These are phyloP conservation scores for Sphagnurus paluster DNA, from an alignment of 1,284 basidiomycete species.

Conservation along the genomic window DNA sequence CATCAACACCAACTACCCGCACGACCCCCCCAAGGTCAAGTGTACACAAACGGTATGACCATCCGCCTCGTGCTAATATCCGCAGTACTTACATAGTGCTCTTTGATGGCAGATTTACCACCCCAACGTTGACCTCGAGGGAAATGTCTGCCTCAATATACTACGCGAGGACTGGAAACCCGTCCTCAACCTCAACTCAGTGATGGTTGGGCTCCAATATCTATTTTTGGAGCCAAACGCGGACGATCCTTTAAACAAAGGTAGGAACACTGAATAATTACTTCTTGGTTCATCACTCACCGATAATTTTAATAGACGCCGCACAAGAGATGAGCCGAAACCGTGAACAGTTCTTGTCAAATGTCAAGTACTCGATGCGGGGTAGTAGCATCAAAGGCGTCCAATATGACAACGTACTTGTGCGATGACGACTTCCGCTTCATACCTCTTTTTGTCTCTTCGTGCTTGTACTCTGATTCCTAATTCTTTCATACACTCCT, in stretches of 20 bases:
- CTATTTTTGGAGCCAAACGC: slow-evolving; percentile 98
- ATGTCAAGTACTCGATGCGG: slow-evolving; percentile 84
- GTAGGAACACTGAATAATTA: slow-evolving; percentile 43
- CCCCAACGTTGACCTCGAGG: slow-evolving; percentile 97
- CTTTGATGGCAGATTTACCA: slow-evolving; percentile 83
- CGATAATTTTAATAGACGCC: slow-evolving; percentile 65
- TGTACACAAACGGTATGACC: slow-evolving; percentile 86
- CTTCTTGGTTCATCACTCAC: slow-evolving; percentile 1
- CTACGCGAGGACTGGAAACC: slow-evolving; percentile 99
- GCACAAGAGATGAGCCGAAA: slow-evolving; percentile 89
- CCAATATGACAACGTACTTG: slow-evolving; percentile 75
- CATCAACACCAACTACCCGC: slow-evolving; percentile 98
- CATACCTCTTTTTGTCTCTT: slow-evolving; percentile 14
- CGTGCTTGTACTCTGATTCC: slow-evolving; percentile 9
- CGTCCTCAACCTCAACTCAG: slow-evolving; percentile 93
- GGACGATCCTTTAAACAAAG: slow-evolving; percentile 98
- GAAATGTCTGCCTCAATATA: slow-evolving; percentile 97
- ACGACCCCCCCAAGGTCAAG: slow-evolving; percentile 99
- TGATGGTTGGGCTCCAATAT: slow-evolving; percentile 98
- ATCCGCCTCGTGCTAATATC: slow-evolving; percentile 2
- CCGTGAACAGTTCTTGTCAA: slow-evolving; percentile 76
- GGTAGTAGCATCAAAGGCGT: slow-evolving; percentile 77
- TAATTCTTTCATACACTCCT: slow-evolving; percentile 15
- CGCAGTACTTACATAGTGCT: background rate
- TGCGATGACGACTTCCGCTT: slow-evolving; percentile 32